Base-by-base conservation (phyloP, 345 rosid species). In the Gossypium raimondii region DNA sequence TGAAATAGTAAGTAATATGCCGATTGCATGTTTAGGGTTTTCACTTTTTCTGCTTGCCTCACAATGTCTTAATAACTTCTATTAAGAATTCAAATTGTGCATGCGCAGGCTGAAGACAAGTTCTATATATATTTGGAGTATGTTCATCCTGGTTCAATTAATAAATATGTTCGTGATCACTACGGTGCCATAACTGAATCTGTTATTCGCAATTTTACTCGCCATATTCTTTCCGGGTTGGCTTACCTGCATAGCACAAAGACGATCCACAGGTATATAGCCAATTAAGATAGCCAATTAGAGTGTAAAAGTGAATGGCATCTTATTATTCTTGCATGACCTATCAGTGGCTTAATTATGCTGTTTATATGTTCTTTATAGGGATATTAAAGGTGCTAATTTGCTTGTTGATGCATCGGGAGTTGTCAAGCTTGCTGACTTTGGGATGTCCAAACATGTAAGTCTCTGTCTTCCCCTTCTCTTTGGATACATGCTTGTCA, bases 331-430 rank as follows among this genome's bases (percentile, higher is more conserved):
- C 18, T 68, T 71, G 6, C 29, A 58, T 70, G 11, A 53, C 17
- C 12, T 38, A 27, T 3, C 60, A 25, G 73, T 78, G 56, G 62
- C 75, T 73, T 70, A 73, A 10, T 81, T 34, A 17, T 48, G 67
- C 34, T 70, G 16, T 72, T 65, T 53, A 69, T 47, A n/a, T 75
- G 71, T 43, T 81, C 41, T 82, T 72, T 61, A 65, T 50, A 94
- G 99, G 89, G 99, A 95, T 79, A 95, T 95, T 76, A 95, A 95
- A 82, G 99, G 99, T 56, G 99, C 98, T 72, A 93, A 95, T 85
- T 86, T 95, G 79, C 99, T 95, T 70, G 99, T 95, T 65, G 94
- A 95, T 86, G 97, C 99, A 14, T 85, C 81, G 72, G 98, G 98
- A 25, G 94, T 91, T 55, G 98, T 94, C 62, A 94, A 94, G 84